phyloP scores from a whole-genome alignment of 768 basidiomycete species.

The Xerocomellus intermedius region DNA sequence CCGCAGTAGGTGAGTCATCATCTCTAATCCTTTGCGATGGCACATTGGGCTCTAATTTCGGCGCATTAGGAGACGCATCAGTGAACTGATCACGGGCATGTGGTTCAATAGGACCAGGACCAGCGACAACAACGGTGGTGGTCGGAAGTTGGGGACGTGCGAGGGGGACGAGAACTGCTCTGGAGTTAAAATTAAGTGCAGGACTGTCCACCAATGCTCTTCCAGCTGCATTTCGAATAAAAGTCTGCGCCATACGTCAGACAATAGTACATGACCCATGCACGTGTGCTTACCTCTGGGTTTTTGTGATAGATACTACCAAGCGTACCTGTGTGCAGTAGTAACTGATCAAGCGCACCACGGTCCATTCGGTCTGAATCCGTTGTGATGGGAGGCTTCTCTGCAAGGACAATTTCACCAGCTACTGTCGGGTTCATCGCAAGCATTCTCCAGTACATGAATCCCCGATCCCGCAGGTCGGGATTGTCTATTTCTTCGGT shows the following conservation, averaged over 20 bases:
- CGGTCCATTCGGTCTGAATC: slow-evolving; percentile 98
- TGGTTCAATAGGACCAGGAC: slow-evolving; percentile 47
- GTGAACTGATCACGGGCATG: slow-evolving; percentile 25
- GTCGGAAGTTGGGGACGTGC: slow-evolving; percentile 49
- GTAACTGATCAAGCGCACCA: slow-evolving; percentile 89
- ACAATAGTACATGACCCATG: background rate
- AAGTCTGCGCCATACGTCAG: slow-evolving; percentile 55
- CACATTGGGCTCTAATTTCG: slow-evolving; percentile 35
- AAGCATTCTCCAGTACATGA: slow-evolving; percentile 99
- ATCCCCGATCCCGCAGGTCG: slow-evolving; percentile 93
- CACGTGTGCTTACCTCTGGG: slow-evolving; percentile 63
- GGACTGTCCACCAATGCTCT: slow-evolving; percentile 85
- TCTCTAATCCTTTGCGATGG: slow-evolving; percentile 20
- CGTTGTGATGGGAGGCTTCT: slow-evolving; percentile 96
- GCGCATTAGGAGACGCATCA: slow-evolving; percentile 21
- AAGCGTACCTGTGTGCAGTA: slow-evolving; percentile 90
- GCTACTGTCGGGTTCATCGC: slow-evolving; percentile 90
- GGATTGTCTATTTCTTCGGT: slow-evolving; percentile 99
- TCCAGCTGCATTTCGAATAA: slow-evolving; percentile 86
- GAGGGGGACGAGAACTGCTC: slow-evolving; percentile 65
- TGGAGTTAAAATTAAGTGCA: slow-evolving; percentile 81
- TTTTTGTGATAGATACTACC: slow-evolving; percentile 98
- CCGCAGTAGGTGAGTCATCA: slow-evolving; percentile 8
- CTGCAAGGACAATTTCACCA: slow-evolving; percentile 84
- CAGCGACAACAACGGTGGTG: slow-evolving; percentile 48